phyloP scores from a whole-genome alignment of 306 rosid species.

The Cicer bijugum region DNA sequence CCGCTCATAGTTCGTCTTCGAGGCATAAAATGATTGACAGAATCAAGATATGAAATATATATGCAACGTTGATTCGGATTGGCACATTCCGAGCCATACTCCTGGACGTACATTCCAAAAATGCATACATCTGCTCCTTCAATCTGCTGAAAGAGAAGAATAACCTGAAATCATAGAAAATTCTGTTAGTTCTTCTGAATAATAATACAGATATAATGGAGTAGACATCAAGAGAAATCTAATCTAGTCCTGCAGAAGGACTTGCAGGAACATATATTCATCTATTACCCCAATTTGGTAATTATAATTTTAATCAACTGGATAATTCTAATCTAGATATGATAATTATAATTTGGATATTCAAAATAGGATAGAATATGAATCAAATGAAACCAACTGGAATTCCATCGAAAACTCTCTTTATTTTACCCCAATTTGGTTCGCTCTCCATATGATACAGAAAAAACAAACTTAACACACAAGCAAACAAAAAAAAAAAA shows the following conservation, averaged over 20 bases:
- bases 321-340: too few species aligned
- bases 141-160: slow-evolving; percentile 74
- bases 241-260: background rate
- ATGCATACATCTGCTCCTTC: slow-evolving; percentile 78
- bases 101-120: slow-evolving; percentile 66
- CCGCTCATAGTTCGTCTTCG: slow-evolving; percentile 43
- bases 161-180: slow-evolving; percentile 51
- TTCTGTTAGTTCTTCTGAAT: background rate
- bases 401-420: background rate
- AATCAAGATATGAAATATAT: slow-evolving; percentile 72
- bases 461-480: background rate
- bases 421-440: background rate
- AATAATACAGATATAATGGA: slow-evolving; percentile 33
- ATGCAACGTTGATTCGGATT: slow-evolving; percentile 59
- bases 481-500: slow-evolving; percentile 21
- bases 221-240: background rate
- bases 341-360: background rate
- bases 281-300: background rate
- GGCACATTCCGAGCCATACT: slow-evolving; percentile 70
- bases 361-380: background rate
- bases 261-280: slow-evolving; percentile 6
- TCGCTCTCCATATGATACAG: background rate
- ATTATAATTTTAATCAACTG: too few species aligned
- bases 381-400: background rate
- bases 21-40: slow-evolving; percentile 72